Evolutionary conservation across 257 asterid species (phyloP).

Genomic region (Nyctanthes arbortristis): DNA sequence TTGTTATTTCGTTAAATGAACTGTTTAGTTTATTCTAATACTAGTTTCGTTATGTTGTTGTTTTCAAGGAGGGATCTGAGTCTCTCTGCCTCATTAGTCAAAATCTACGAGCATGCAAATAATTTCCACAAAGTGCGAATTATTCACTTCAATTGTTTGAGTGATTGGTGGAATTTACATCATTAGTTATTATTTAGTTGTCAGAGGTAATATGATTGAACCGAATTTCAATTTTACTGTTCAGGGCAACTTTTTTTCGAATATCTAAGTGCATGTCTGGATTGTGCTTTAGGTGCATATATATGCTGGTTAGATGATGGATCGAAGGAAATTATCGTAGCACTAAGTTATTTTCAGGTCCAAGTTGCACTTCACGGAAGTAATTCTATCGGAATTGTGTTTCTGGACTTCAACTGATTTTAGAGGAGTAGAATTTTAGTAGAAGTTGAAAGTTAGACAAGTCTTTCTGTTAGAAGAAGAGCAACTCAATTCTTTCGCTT

Average conservation of each 20-base stretch:
- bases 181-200: too few relatives aligned
- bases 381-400: constrained; percentile 5
- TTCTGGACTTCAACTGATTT: constrained; percentile 8
- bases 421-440: constrained; percentile 5
- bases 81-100: neutral
- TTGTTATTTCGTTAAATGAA: neutral
- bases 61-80: constrained; percentile 12
- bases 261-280: neutral
- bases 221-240: neutral
- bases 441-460: too few relatives aligned
- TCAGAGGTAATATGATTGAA: too few relatives aligned
- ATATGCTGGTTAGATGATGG: neutral
- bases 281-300: neutral
- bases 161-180: neutral
- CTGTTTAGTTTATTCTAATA: neutral
- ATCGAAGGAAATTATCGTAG: neutral
- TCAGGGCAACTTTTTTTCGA: neutral
- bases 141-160: neutral
- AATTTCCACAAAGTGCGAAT: neutral
- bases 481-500: neutral
- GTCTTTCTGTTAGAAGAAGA: neutral
- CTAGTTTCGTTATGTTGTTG: neutral
- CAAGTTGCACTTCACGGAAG: neutral
- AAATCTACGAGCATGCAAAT: neutral
- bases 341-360: neutral